Evolutionary conservation across 2,329 filamentous ascomycete species (phyloP), one percentile per base, ranked within the genome.

Genomic region (Fusarium anguioides): DNA sequence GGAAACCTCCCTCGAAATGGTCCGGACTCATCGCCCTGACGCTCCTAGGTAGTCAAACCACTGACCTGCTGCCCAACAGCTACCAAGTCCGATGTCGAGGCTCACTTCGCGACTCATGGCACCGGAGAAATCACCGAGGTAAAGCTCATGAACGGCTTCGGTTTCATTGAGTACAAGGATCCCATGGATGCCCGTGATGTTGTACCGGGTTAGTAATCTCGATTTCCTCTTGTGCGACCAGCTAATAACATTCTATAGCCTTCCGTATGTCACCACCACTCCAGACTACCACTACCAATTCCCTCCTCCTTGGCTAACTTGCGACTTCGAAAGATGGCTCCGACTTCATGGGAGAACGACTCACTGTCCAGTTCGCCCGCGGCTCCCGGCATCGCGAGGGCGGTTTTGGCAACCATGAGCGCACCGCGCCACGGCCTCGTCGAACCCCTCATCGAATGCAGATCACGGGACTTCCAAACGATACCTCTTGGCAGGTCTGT

Each of bases 401-500:
- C 52, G 79, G 81, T 74, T 84, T 84, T 73, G 80, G 81, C 64
- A 79, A 78, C 73, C 82, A 86, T 69, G 87, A 89, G 75, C 85
- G 87, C 73, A 82, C 81, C 54, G 82, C 85, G 66, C 86, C 87
- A 70, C 92, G 96, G 77, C 96, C 96, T 70, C 91, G 96, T 77
- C 94, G 96, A 80, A 99, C 96, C 72, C 90, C 94, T 72, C 94
- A 94, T 81, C 92, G 96, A 80, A 98, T 99, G 96, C 91, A 95
- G 81, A 96, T 99, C 77, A 92, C 92, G 85, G 95, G 94, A 84
- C 93, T 99, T 81, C 94, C 95, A 79, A 90, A 89, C 83, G 95
- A 98, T 86, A 99, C 96, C 86, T 97, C 94, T 89, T 99, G 96
- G 96, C 96, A 99, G 96, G 96, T 99, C 91, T 96, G 96, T 92